Evolutionary conservation across 257 asterid genomes (phyloP).

Genomic region (Solanum chiquidenum): DNA sequence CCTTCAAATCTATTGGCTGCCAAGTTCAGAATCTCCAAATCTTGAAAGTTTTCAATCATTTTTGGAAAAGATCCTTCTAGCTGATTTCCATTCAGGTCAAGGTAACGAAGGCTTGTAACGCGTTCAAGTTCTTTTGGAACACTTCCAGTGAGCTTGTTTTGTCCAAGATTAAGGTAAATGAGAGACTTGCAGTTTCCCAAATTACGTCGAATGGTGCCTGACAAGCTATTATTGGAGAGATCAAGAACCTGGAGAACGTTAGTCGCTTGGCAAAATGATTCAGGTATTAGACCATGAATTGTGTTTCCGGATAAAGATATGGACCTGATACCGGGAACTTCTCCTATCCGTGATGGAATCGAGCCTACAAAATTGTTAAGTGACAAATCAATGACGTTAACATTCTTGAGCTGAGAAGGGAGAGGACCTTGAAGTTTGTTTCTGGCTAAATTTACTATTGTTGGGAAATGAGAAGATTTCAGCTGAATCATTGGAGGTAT

Average conservation of each 20-base stretch:
- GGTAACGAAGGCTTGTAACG: neutral
- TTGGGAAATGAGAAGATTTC: neutral
- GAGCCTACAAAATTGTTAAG: neutral
- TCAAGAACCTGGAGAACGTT: constrained; percentile 3
- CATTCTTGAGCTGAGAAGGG: neutral
- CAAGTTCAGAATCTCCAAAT: neutral
- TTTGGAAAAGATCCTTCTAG: neutral
- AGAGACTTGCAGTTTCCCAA: constrained; percentile 2
- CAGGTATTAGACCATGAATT: neutral
- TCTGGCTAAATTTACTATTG: neutral
- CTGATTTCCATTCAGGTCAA: neutral
- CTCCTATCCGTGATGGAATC: neutral
- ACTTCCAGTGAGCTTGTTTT: constrained; percentile 1
- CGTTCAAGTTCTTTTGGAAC: neutral
- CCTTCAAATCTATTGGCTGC: neutral
- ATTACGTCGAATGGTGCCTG: neutral
- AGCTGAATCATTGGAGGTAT: constrained; percentile 5
- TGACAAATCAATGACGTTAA: neutral
- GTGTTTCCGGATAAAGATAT: constrained; percentile 1
- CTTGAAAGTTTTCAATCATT: neutral
- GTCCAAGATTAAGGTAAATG: constrained; percentile 1
- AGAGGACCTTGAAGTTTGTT: constrained; percentile 1
- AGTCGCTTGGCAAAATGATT: neutral
- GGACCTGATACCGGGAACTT: neutral
- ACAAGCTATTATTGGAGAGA: neutral